Evolutionary conservation across 257 asterid genomes (phyloP).

Genomic region (Rubia yunnanensis): DNA sequence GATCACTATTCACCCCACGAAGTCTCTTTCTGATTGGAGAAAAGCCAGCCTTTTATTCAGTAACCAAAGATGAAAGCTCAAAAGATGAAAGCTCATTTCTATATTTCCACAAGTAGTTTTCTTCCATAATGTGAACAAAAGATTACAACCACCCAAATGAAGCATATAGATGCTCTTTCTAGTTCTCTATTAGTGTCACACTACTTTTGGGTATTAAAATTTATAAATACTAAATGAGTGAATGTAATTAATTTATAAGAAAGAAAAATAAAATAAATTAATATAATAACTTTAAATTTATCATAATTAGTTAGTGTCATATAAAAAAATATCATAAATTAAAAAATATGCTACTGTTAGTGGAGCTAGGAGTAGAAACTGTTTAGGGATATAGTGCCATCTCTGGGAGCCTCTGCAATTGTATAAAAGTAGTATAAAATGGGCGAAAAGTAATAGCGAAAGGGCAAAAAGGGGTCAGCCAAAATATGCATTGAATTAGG

Average conservation of each 20-base stretch:
- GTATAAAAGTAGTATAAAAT: background rate
- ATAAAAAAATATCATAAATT: too few species aligned
- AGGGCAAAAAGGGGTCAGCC: background rate
- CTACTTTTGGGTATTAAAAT: too few species aligned
- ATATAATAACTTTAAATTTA: too few species aligned
- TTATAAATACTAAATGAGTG: too few species aligned
- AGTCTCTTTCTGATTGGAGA: slow-evolving; percentile 6
- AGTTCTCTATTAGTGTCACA: too few species aligned
- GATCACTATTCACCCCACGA: slow-evolving; percentile 11
- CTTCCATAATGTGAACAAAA: background rate
- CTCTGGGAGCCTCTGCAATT: background rate
- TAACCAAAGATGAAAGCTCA: background rate
- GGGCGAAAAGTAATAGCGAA: background rate
- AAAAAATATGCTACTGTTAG: too few species aligned
- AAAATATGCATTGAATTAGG: background rate
- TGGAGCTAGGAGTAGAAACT: too few species aligned
- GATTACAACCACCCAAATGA: background rate
- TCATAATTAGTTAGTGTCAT: too few species aligned
- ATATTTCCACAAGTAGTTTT: background rate
- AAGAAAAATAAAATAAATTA: too few species aligned
- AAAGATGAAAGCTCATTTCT: background rate
- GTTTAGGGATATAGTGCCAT: too few species aligned
- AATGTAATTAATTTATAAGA: too few species aligned
- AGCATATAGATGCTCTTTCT: too few species aligned
- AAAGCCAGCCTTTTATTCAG: slow-evolving; percentile 1